These are phyloP conservation scores for Penicillium fimorum DNA, from an alignment of 495 filamentous ascomycete species.

Conservation along the genomic window DNA sequence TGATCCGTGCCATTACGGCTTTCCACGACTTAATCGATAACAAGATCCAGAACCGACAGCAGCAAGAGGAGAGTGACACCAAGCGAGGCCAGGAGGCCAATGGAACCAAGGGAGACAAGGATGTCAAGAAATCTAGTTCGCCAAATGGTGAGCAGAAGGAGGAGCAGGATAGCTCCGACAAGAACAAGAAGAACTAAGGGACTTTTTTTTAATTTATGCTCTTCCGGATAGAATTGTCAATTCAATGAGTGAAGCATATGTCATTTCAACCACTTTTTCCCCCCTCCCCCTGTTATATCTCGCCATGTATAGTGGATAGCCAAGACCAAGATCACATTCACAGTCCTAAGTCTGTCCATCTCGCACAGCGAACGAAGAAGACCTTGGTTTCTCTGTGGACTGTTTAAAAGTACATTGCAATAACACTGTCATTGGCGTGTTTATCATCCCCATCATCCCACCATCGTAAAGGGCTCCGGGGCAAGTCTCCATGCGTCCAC, in stretches of 20 bases:
- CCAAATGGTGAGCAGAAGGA: constrained; percentile 63
- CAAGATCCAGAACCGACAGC: constrained; percentile 98
- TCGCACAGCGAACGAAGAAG: neutral
- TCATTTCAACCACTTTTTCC: constrained; percentile 9
- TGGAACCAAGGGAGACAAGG: constrained; percentile 60
- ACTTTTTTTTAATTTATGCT: constrained; percentile 9
- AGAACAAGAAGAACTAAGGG: constrained; percentile 53
- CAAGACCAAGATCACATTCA: neutral
- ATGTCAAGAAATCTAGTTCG: constrained; percentile 59
- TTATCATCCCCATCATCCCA: neutral
- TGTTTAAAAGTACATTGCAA: neutral
- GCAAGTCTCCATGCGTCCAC: neutral
- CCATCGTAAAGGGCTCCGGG: neutral
- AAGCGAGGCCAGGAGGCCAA: constrained; percentile 68
- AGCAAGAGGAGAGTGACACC: constrained; percentile 90
- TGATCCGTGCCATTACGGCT: constrained; percentile 96
- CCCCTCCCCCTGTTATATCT: neutral
- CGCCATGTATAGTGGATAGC: neutral
- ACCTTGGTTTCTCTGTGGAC: neutral
- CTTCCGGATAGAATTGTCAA: constrained; percentile 15
- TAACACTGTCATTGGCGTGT: neutral
- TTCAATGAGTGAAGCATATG: constrained; percentile 32
- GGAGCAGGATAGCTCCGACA: constrained; percentile 63
- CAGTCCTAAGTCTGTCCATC: neutral
- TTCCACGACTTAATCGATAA: constrained; percentile 99